These are phyloP conservation scores for Debaryomyces psychrophilus DNA, from an alignment of 1,139 yeast species.

Conservation along the genomic window DNA sequence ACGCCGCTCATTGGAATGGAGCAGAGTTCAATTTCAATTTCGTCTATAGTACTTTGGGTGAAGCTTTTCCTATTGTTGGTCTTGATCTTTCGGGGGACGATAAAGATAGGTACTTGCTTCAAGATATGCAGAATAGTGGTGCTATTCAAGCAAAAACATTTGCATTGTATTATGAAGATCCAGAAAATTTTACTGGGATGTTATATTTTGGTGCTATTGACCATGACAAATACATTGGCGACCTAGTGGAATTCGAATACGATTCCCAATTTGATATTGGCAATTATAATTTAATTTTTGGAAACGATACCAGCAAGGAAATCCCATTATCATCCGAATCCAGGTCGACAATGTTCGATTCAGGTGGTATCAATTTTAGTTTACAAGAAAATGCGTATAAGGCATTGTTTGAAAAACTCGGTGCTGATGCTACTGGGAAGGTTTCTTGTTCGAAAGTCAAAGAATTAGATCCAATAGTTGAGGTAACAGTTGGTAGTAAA, in stretches of 20 bases:
- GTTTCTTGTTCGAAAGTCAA: constrained; percentile 1
- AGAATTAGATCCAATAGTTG: neutral
- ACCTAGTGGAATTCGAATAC: neutral
- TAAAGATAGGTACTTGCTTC: neutral
- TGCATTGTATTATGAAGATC: constrained; percentile 1
- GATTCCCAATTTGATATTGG: neutral
- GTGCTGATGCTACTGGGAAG: neutral
- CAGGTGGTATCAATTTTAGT: constrained; percentile 2
- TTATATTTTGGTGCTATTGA: constrained; percentile 3
- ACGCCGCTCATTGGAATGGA: neutral
- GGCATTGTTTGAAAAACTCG: neutral
- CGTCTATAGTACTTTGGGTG: neutral
- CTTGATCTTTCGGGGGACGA: neutral
- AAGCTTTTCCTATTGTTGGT: neutral
- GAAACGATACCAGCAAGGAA: neutral
- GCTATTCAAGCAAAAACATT: constrained; percentile 1
- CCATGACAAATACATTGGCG: neutral
- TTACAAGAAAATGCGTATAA: neutral
- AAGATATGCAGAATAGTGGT: neutral
- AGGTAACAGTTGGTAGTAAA: neutral
- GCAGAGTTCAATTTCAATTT: neutral
- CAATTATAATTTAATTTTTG: neutral
- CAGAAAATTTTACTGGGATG: neutral
- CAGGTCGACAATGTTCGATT: constrained; percentile 1
- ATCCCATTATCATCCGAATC: neutral